Evolutionary conservation across 208 protist species (phyloP), one percentile per base, ranked within the genome.

Genomic region (Willaertia magna): DNA sequence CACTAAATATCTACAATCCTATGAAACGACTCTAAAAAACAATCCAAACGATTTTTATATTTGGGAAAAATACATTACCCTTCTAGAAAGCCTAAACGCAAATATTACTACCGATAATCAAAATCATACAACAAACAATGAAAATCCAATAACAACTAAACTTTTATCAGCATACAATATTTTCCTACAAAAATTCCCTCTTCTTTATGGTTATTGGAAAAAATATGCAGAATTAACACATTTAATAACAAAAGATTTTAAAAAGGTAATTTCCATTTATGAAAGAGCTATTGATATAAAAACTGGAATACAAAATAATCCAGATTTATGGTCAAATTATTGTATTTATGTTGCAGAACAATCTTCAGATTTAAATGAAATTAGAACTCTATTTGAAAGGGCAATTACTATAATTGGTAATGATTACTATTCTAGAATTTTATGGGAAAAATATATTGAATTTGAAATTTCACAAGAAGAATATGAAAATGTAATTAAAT

Each of bases 151-250:
- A 20, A 44, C 11, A n/a, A 9, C 39, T 43, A 40, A n/a, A 16
- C 22, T 86, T 18, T 14, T 20, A 52, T 4, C 22, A 16, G 7
- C 6, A 22, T 78, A 79, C 39, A 12, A 42, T 22, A 3, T 22
- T 30, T 30, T 86, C 20, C 42, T 86, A 30, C 4, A 20, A 12
- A 30, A 74, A 46, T 86, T 67, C 59, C 85, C 85, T 30, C 42
- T 86, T 7, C 12, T 76, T 1, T 86, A 82, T 39, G 85, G 49
- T 12, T 86, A 82, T 59, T 86, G 85, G 85, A 86, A 86, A 59
- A 79, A 86, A n/a, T 81, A 51, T 46, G 85, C 85, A 9, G 85
- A 86, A 47, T 22, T 67, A 43, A 75, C 61, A 18, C 52, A 43
- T 30, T 12, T 52, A 81, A 43, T 52, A 20, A n/a, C 34, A 49